Conservation (phyloP, 108 stramenopile species). For the Schizochytrium sp. region DNA sequence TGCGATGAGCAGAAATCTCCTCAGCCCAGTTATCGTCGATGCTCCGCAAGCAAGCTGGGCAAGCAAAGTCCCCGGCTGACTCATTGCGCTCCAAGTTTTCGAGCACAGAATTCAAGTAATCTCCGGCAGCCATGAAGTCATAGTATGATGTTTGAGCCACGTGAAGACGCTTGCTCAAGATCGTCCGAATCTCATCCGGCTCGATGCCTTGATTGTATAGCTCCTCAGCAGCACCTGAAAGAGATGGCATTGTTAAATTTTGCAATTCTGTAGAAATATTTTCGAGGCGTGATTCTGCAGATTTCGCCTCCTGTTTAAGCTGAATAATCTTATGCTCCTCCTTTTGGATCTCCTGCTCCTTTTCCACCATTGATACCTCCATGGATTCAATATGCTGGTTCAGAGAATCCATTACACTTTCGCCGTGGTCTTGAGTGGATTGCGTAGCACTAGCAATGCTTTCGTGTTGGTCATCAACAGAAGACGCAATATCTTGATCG, state of each 20-base stretch:
- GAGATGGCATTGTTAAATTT: neutral
- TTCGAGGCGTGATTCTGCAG: neutral
- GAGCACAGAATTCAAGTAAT: conserved; percentile 23
- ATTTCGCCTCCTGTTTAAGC: neutral
- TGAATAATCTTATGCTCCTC: neutral
- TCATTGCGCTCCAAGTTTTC: neutral
- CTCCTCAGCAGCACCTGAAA: neutral
- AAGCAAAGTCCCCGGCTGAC: neutral
- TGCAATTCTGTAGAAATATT: neutral
- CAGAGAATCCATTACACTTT: neutral
- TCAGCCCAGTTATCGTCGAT: neutral
- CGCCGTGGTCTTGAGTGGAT: neutral
- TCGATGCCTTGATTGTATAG: neutral
- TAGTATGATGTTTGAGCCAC: neutral
- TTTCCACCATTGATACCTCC: neutral
- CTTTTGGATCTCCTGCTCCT: neutral
- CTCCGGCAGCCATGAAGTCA: conserved; percentile 15
- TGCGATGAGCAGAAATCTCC: neutral
- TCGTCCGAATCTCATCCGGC: neutral
- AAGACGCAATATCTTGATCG: neutral
- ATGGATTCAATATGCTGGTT: too few species aligned
- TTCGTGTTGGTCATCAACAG: neutral
- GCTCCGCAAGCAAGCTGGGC: conserved; percentile 13
- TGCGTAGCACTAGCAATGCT: neutral
- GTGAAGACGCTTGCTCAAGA: neutral